Evolutionary conservation across 768 basidiomycete species (phyloP).

Genomic region (Phylloporus rhodoxanthus): DNA sequence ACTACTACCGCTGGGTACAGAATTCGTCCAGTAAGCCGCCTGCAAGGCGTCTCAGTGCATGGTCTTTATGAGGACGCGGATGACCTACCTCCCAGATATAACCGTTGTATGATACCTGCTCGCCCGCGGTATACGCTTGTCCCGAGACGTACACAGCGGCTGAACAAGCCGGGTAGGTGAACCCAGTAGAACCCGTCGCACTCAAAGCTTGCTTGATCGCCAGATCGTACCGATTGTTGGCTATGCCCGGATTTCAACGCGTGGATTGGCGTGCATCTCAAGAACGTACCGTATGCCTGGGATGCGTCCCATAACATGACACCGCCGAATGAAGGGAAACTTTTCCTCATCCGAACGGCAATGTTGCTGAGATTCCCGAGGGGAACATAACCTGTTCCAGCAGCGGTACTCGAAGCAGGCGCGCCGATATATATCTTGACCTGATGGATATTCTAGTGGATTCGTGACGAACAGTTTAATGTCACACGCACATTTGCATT

Average conservation of each 20-base stretch:
- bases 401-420: constrained; percentile 37
- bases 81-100: constrained; percentile 57
- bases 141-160: constrained; percentile 49
- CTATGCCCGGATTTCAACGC: constrained; percentile 24
- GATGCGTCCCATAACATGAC: constrained; percentile 44
- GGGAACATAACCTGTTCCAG: constrained; percentile 36
- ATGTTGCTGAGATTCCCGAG: constrained; percentile 30
- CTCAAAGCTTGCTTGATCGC: constrained; percentile 55
- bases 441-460: constrained; percentile 9
- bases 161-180: constrained; percentile 57
- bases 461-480: background rate
- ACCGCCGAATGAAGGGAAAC: constrained; percentile 40
- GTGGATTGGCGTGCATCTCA: background rate
- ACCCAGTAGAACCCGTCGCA: constrained; percentile 63
- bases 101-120: constrained; percentile 49
- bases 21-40: constrained; percentile 57
- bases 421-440: constrained; percentile 42
- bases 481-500: constrained; percentile 33
- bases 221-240: constrained; percentile 53
- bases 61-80: background rate
- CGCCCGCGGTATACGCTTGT: constrained; percentile 45
- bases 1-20: constrained; percentile 41
- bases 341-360: constrained; percentile 30
- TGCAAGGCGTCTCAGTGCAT: constrained; percentile 18
- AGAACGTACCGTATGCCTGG: constrained; percentile 31